Base-by-base conservation (phyloP, 2,329 filamentous ascomycete genomes). In the Xylariaceae sp. region DNA sequence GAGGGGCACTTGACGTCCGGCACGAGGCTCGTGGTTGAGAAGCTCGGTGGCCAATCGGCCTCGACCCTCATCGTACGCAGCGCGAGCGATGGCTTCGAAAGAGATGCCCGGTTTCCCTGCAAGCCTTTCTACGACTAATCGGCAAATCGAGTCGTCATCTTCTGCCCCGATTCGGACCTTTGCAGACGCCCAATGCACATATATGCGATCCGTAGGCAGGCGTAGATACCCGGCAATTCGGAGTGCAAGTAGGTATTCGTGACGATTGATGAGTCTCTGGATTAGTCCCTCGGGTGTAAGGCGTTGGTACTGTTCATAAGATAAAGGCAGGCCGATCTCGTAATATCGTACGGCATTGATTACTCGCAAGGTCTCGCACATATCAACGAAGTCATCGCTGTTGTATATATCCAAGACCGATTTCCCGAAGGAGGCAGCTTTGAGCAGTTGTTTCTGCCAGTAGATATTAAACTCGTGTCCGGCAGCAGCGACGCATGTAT, bases 321-420 rank as follows among this genome's bases (percentile, higher is more conserved):
- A 96, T 3, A 99, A 73, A 0, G 93, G 92, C 20, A 99, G 78
- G 2, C 95, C 95, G 50, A 98, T 84, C 67, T 96, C 90, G 70
- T 95, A 98, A 72, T 90, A 96, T 49, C 95, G 87, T 12, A 93
- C 89, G 6, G 93, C 93, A 67, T 97, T 98, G 46, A 99, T 80
- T 0, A 99, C 93, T 16, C 95, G 88, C 16, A 99, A 77, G 0
- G 89, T 95, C 73, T 99, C 93, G 65, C 92, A 96, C 88, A 97
- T 98, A 61, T 98, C 93, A 51, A 99, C 95, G 74, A 98, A 99
- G 63, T 99, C 93, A 69, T 99, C 95, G 69, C 93, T 97, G 73
- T 95, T 97, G 75, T 98, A 99, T 12, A 98, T 87, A 67, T 98
- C 95, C 2, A 99, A 82, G 0, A 98, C 95, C 0, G 95, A 98